Conservation (phyloP, 257 asterid species). For the Penstemon barbatus region DNA sequence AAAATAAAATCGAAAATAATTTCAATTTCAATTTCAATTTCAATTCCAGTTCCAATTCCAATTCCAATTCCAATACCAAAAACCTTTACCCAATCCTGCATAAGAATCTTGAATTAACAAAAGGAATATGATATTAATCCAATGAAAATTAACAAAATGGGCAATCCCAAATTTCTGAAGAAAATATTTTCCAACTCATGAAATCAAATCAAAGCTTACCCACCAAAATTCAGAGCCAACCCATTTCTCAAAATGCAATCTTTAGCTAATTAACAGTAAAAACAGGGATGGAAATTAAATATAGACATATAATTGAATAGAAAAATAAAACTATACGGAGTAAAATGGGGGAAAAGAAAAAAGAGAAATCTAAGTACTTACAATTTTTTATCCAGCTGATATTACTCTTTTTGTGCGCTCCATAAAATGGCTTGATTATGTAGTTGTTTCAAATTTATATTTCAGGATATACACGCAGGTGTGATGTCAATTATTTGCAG, state of each 20-base stretch:
- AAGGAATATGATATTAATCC: background rate
- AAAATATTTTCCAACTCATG: slow-evolving; percentile 13
- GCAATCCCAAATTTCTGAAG: slow-evolving; percentile 8
- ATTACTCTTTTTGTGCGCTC: slow-evolving; percentile 25
- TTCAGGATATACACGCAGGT: background rate
- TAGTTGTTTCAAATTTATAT: background rate
- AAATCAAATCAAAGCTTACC: slow-evolving; percentile 20
- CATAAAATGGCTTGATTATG: slow-evolving; percentile 17
- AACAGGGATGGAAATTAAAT: slow-evolving; percentile 14
- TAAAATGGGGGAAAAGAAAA: slow-evolving; percentile 4
- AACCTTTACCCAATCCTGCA: slow-evolving; percentile 16
- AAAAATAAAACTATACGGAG: slow-evolving; percentile 10
- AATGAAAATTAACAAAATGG: background rate
- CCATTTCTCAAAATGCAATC: slow-evolving; percentile 39
- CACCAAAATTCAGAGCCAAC: slow-evolving; percentile 30
- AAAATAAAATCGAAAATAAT: background rate
- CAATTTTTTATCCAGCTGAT: slow-evolving; percentile 33
- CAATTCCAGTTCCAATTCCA: background rate
- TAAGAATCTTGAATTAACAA: background rate
- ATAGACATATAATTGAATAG: slow-evolving; percentile 17
- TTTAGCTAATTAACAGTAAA: slow-evolving; percentile 31
- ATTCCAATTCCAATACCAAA: background rate
- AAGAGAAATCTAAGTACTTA: slow-evolving; percentile 22
- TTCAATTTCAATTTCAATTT: background rate
- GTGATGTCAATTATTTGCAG: slow-evolving; percentile 26